phyloP scores from a whole-genome alignment of 192 early-diverging fungal species.

The Coemansia sp. region DNA sequence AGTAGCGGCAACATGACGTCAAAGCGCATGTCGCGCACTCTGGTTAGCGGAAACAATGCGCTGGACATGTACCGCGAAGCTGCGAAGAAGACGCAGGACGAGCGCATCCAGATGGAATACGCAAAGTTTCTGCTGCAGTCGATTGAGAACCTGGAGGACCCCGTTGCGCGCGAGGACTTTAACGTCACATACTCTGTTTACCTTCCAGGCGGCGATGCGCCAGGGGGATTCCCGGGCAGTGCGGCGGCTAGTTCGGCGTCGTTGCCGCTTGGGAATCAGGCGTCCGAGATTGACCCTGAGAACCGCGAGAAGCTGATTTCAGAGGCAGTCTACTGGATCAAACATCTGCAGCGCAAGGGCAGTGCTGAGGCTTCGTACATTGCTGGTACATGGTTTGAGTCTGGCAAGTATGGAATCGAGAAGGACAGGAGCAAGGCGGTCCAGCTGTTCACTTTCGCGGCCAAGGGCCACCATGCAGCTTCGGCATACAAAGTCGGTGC shows the following conservation, averaged over 20 bases:
- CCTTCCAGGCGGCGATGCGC: slow-evolving; percentile 33
- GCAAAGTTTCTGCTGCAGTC: slow-evolving; percentile 75
- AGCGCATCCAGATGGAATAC: slow-evolving; percentile 70
- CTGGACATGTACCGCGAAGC: slow-evolving; percentile 73
- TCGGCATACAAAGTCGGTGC: slow-evolving; percentile 67
- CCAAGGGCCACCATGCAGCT: slow-evolving; percentile 63
- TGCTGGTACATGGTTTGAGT: slow-evolving; percentile 68
- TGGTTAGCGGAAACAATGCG: slow-evolving; percentile 50
- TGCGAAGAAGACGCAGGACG: slow-evolving; percentile 74
- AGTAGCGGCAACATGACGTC: slow-evolving; percentile 9
- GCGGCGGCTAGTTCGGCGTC: slow-evolving; percentile 42
- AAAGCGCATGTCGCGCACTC: slow-evolving; percentile 53
- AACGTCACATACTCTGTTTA: slow-evolving; percentile 54
- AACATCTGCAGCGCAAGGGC: slow-evolving; percentile 65
- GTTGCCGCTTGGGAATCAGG: slow-evolving; percentile 51
- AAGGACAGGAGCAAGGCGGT: slow-evolving; percentile 66
- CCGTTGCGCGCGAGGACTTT: slow-evolving; percentile 46
- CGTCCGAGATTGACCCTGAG: slow-evolving; percentile 39
- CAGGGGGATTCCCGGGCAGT: slow-evolving; percentile 23
- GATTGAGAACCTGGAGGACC: slow-evolving; percentile 56
- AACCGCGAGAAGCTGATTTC: slow-evolving; percentile 53
- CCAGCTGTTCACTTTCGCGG: slow-evolving; percentile 60
- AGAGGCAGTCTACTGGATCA: slow-evolving; percentile 75
- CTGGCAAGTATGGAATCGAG: slow-evolving; percentile 59
- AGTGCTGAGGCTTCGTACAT: slow-evolving; percentile 75